Percentiles rank a stretch among this genome's conserved stretches.
Conservation (phyloP, 208 protist species). For the Giardia duodenalis region DNA sequence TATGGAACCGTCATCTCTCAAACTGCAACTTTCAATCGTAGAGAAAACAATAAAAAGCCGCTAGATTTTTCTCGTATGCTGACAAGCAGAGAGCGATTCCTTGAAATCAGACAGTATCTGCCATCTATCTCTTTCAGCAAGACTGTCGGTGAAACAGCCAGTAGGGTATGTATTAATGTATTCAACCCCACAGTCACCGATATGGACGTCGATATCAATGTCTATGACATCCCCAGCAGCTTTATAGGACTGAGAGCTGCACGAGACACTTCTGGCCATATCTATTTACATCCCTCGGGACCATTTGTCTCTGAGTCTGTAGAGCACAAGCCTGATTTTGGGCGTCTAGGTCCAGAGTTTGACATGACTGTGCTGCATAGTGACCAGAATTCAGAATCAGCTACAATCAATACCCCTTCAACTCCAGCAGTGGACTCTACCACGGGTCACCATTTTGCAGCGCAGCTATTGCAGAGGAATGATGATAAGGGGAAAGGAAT, state of each 20-base stretch:
- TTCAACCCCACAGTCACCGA: background rate
- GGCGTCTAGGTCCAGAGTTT: no score
- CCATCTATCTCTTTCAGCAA: background rate
- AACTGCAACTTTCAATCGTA: no score
- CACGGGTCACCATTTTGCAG: no score
- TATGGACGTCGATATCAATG: background rate
- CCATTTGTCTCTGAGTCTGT: no score
- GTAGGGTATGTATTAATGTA: background rate
- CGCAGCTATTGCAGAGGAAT: no score
- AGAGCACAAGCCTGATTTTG: no score
- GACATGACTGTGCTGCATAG: no score
- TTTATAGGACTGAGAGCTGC: background rate
- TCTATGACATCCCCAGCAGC: background rate
- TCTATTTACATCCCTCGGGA: background rate
- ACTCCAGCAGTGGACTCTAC: no score
- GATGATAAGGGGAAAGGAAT: no score
- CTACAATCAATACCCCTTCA: no score
- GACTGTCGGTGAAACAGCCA: background rate
- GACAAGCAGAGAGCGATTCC: background rate
- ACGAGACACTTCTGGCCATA: background rate
- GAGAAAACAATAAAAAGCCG: background rate
- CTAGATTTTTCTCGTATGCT: background rate
- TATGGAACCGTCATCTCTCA: no score
- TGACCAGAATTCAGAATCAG: no score
- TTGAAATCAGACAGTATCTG: background rate